A percentile compares a stretch with the other conserved stretches of the same genome.
Conservation (phyloP, 768 basidiomycete genomes). For the Tricholoma sp. region DNA sequence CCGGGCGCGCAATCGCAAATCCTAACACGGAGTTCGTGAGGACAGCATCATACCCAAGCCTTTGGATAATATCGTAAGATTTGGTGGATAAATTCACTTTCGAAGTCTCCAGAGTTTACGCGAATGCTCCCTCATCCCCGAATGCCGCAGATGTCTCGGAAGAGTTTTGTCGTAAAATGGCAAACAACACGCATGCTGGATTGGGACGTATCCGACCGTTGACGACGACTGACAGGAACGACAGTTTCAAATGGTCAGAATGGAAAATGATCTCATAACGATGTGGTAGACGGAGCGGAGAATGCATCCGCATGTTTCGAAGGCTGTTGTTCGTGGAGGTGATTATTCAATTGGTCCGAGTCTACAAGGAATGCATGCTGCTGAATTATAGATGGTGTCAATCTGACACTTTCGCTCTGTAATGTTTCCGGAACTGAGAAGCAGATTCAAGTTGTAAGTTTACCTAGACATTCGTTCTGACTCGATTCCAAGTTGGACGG, state of each 20-base stretch:
- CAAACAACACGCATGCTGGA: constrained; percentile 38
- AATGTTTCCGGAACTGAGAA: constrained; percentile 39
- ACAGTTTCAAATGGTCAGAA: constrained; percentile 42
- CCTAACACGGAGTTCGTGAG: too few species aligned
- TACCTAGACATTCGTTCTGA: constrained; percentile 6
- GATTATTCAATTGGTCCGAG: background rate
- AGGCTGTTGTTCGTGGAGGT: constrained; percentile 26
- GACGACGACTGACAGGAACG: constrained; percentile 30
- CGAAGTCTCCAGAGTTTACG: constrained; percentile 45
- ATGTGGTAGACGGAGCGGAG: constrained; percentile 29
- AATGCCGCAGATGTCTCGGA: background rate
- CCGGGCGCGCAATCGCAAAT: too few species aligned
- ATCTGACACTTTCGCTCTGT: constrained; percentile 41
- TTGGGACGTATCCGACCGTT: constrained; percentile 31
- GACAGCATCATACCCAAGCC: too few species aligned
- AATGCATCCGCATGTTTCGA: constrained; percentile 38
- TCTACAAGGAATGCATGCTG: background rate
- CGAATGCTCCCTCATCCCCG: constrained; percentile 28
- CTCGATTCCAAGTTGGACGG: too few species aligned
- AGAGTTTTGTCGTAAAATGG: constrained; percentile 49
- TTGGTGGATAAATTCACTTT: constrained; percentile 41
- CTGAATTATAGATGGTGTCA: constrained; percentile 47
- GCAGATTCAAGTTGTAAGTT: constrained; percentile 41
- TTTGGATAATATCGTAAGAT: too few species aligned
- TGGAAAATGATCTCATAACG: constrained; percentile 43